Percentiles rank a stretch among this genome's conserved stretches.
phyloP scores from a whole-genome alignment of 1,284 basidiomycete genomes.

The Cryptococcus sp. region DNA sequence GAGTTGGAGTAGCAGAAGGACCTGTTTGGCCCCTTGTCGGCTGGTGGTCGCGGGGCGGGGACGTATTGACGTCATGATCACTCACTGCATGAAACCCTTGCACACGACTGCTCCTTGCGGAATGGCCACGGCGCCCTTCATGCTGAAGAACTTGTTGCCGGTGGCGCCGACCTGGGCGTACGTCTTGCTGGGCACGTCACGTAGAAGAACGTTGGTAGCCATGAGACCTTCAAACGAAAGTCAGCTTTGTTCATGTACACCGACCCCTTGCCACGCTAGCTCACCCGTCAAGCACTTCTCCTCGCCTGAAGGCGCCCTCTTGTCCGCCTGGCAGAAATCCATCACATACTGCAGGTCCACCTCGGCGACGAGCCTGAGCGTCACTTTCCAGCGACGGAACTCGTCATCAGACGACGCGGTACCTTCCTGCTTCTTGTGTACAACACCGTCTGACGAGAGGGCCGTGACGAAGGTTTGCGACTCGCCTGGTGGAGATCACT shows the following conservation, averaged over 20 bases:
- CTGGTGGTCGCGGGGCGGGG: not conserved
- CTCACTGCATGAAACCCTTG: conserved; percentile 46
- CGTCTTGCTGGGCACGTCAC: conserved; percentile 36
- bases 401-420: conserved; percentile 37
- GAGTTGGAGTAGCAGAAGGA: conserved; percentile 43
- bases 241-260: not conserved
- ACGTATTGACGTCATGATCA: not conserved
- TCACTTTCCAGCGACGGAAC: conserved; percentile 31
- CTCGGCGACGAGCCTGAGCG: conserved; percentile 34
- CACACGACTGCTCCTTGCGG: conserved; percentile 40
- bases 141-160: conserved; percentile 42
- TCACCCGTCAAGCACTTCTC: conserved; percentile 39
- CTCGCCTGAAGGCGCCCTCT: conserved; percentile 26
- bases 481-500: no score
- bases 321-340: conserved; percentile 36
- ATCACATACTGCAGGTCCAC: conserved; percentile 43
- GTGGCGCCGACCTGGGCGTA: conserved; percentile 43
- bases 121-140: conserved; percentile 31
- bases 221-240: conserved; percentile 23
- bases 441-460: conserved; percentile 32
- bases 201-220: conserved; percentile 44
- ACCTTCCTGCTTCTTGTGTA: conserved; percentile 1
- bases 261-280: not conserved
- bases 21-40: conserved; percentile 12
- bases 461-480: conserved; percentile 25